phyloP scores from a whole-genome alignment of 805 yeast species.

The Kluyveromyces starmeri region DNA sequence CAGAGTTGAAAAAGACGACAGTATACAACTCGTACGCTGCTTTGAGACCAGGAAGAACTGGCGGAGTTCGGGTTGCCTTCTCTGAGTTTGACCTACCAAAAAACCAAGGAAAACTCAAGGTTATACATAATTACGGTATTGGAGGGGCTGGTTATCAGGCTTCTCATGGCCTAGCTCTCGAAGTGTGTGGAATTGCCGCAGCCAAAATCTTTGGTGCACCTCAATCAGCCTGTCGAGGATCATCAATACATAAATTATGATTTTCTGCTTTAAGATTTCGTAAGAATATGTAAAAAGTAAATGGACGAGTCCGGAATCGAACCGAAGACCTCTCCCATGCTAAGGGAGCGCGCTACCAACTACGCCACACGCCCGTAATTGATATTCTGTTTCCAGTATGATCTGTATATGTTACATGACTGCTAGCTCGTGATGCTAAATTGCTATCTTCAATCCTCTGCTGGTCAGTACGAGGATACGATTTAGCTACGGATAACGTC shows the following conservation, averaged over 20 bases:
- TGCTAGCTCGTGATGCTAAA: too few species aligned
- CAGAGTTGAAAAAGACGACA: conserved; percentile 15
- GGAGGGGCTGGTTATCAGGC: conserved; percentile 75
- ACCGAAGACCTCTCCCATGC: conserved; percentile 72
- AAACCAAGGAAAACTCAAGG: conserved; percentile 12
- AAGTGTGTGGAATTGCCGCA: conserved; percentile 33
- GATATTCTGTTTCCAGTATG: too few species aligned
- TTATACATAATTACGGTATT: conserved; percentile 63
- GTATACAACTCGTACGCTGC: conserved; percentile 32
- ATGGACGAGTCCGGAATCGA: conserved; percentile 71
- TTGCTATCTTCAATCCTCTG: too few species aligned
- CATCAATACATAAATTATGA: conserved; percentile 1
- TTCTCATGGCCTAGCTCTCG: conserved; percentile 53
- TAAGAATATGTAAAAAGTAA: neutral
- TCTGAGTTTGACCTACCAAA: conserved; percentile 21
- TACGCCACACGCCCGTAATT: conserved; percentile 59
- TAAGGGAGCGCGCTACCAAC: conserved; percentile 73
- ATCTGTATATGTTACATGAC: too few species aligned
- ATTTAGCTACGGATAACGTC: too few species aligned
- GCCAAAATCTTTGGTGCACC: conserved; percentile 14
- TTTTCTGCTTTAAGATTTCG: too few species aligned
- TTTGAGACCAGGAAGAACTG: conserved; percentile 55
- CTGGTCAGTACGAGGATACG: too few species aligned
- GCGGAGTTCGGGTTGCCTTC: conserved; percentile 47
- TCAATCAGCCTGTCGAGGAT: neutral